These are phyloP conservation scores for Annulohypoxylon truncatum DNA, from an alignment of 2,329 filamentous ascomycete genomes.

Conservation along the genomic window DNA sequence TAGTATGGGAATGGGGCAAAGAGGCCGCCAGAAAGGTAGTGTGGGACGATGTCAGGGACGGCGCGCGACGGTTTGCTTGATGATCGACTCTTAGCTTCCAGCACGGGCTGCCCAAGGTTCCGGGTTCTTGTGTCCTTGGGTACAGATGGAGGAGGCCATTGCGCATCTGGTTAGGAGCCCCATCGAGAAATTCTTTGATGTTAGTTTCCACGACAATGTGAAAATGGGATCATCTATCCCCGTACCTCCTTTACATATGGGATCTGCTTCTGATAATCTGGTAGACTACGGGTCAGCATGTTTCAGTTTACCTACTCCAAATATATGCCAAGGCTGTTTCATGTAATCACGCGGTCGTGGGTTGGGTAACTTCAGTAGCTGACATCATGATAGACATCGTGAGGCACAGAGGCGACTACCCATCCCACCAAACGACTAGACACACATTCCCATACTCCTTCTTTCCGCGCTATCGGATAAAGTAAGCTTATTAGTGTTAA, in stretches of 20 bases:
- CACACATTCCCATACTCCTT: not conserved
- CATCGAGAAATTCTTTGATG: constrained; percentile 2
- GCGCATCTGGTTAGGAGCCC: constrained; percentile 10
- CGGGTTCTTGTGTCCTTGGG: not conserved
- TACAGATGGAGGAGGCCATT: constrained; percentile 11
- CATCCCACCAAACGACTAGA: not conserved
- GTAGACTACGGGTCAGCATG: not conserved
- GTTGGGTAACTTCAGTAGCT: constrained; percentile 11
- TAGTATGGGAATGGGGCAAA: constrained; percentile 8
- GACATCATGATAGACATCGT: not conserved
- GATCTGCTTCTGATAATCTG: constrained; percentile 3
- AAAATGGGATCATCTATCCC: not conserved
- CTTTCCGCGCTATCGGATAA: not conserved
- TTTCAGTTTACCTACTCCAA: not conserved
- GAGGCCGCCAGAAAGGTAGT: constrained; percentile 12
- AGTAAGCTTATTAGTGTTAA: not conserved
- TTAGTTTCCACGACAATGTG: not conserved
- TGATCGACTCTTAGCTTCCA: constrained; percentile 9
- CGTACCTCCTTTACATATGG: not conserved
- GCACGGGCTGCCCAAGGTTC: not conserved
- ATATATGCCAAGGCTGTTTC: constrained; percentile 1
- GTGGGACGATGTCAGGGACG: constrained; percentile 23
- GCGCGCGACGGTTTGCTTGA: constrained; percentile 18
- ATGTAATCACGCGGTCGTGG: constrained; percentile 6
- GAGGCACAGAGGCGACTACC: not conserved